These are phyloP conservation scores for Hypoxylon fuscum DNA, from an alignment of 495 filamentous ascomycete genomes.

Conservation along the genomic window DNA sequence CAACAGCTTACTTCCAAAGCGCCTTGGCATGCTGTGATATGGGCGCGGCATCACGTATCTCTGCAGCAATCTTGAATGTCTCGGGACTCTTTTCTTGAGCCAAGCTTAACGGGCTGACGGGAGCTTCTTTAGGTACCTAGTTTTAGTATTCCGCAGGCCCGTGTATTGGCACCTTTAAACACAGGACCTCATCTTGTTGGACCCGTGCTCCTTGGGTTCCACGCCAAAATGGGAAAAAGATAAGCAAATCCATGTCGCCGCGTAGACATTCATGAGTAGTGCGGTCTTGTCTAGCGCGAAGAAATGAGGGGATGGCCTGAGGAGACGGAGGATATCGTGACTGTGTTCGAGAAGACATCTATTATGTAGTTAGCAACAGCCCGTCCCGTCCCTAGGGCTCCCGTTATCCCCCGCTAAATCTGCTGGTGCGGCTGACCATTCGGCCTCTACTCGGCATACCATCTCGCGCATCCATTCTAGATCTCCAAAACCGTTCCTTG, in stretches of 20 bases:
- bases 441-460: conserved; percentile 26
- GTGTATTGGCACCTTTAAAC: neutral
- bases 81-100: no score
- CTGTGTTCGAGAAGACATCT: conserved; percentile 11
- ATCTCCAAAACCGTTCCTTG: neutral
- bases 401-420: neutral
- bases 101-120: no score
- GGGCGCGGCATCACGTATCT: no score
- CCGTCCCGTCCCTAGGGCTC: neutral
- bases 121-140: no score
- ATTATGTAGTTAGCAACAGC: neutral
- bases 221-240: neutral
- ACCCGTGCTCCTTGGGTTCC: neutral
- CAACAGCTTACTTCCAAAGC: no score
- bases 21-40: no score
- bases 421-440: conserved; percentile 22
- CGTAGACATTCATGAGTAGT: conserved; percentile 11
- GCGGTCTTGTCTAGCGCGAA: conserved; percentile 6
- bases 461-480: neutral
- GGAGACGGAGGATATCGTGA: neutral
- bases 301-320: conserved; percentile 20
- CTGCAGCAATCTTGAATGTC: no score
- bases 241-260: conserved; percentile 4
- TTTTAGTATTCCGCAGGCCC: neutral
- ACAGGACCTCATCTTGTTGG: neutral